Evolutionary conservation across 306 rosid species (phyloP).

Genomic region (Acacia crassicarpa): DNA sequence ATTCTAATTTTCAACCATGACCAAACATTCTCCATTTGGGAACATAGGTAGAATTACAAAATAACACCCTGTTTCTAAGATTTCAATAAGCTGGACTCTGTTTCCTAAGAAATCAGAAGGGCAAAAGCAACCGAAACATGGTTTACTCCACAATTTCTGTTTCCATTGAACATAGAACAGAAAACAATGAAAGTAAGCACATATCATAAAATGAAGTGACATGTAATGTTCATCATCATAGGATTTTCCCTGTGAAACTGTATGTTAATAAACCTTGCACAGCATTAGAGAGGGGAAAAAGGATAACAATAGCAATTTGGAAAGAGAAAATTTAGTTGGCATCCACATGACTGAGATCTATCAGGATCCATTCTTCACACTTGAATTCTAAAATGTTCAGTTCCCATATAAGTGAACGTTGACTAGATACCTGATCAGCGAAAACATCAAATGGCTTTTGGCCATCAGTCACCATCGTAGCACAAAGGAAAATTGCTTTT

Average conservation of each 20-base stretch:
- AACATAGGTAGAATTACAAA: background rate
- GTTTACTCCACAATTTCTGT: background rate
- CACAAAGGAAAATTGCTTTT: slow-evolving; percentile 86
- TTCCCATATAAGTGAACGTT: slow-evolving; percentile 8
- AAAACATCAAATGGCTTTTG: slow-evolving; percentile 91
- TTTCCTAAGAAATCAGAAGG: background rate
- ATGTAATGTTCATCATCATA: background rate
- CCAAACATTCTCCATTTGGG: background rate
- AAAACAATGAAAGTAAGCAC: background rate
- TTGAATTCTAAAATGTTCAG: slow-evolving; percentile 17
- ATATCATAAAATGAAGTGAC: background rate
- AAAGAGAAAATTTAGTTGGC: background rate
- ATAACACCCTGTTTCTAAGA: background rate
- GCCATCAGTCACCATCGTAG: slow-evolving; percentile 89
- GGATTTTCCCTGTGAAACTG: background rate
- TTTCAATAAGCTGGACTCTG: background rate
- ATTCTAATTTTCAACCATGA: background rate
- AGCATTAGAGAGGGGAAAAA: background rate
- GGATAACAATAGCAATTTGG: background rate
- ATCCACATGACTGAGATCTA: background rate
- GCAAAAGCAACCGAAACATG: background rate
- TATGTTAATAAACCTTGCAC: slow-evolving; percentile 12
- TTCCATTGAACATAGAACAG: background rate
- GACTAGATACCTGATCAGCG: slow-evolving; percentile 66
- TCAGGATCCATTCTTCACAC: slow-evolving; percentile 7